These are phyloP conservation scores for Drechslerella coelobrocha DNA, from an alignment of 2,329 filamentous ascomycete genomes.

Conservation along the genomic window DNA sequence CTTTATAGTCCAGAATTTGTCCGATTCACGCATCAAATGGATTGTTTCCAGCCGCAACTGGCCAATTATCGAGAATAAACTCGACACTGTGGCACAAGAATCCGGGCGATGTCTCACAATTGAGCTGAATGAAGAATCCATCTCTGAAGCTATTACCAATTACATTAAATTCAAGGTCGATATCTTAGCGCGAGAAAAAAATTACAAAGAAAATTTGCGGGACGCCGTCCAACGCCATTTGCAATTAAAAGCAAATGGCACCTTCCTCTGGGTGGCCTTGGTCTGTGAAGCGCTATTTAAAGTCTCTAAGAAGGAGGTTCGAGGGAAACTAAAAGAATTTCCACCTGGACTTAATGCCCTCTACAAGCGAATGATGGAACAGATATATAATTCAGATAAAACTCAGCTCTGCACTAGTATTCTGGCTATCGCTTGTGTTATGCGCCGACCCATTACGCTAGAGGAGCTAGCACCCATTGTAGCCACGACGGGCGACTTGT, in stretches of 20 bases:
- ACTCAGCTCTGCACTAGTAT: constrained; percentile 56
- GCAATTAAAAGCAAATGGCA: constrained; percentile 57
- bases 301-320: constrained; percentile 38
- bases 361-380: constrained; percentile 59
- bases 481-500: neutral
- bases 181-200: constrained; percentile 54
- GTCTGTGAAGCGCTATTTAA: constrained; percentile 56
- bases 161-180: constrained; percentile 59
- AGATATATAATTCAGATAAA: constrained; percentile 56
- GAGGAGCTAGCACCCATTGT: neutral
- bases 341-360: constrained; percentile 58
- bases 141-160: constrained; percentile 57
- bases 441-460: neutral
- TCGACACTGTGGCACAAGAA: constrained; percentile 54
- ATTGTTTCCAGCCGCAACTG: constrained; percentile 62
- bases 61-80: constrained; percentile 57
- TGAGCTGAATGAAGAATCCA: constrained; percentile 57
- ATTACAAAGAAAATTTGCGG: constrained; percentile 53
- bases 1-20: constrained; percentile 55
- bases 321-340: constrained; percentile 53
- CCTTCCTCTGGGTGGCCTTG: constrained; percentile 62
- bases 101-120: constrained; percentile 57
- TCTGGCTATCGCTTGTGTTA: constrained; percentile 54
- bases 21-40: constrained; percentile 58
- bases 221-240: constrained; percentile 54